Base-by-base conservation (phyloP, 73 alveolate species). In the Blepharisma japonicum region DNA sequence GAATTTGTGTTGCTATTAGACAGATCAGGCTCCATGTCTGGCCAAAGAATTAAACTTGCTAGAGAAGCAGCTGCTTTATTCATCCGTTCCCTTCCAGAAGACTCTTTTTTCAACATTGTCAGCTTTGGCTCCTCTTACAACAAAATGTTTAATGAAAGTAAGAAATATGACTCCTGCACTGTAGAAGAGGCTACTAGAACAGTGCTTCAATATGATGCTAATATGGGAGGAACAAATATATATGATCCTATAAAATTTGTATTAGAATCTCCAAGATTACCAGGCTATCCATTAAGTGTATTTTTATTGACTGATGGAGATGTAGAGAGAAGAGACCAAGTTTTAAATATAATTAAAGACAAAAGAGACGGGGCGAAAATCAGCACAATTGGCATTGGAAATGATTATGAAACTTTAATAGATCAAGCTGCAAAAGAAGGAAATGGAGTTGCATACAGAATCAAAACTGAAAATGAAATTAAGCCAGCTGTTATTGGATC, bases 201-300 rank as follows among this genome's bases (percentile, higher is more conserved):
- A 56, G 82, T 89, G 45, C 77, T 80, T 21, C 77, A 77, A 32
- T 79, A 77, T 55, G 45, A 84, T 14, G 96, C 98, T 0, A 71
- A 83, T 76, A 55, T 89, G 39, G 98, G 98, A 47, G 93, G 93
- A 23, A 92, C 98, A 5, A 93, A 92, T 50, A 90, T 92, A 32
- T 84, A 55, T 7, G 78, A 79, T 9, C 98, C 98, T 11, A 82
- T 92, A 54, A 56, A 83, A 8, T 82, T 77, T 47, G 83, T 91
- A 6, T 91, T 71, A 71, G 90, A 74, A 3, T 76, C 77, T 51
- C 71, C 76, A 66, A 86, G 83, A 68, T 78, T 83, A 51, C 76
- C 54, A 39, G 61, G 71, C 9, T 79, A 80, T 48, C 84, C 84
- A 25, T 71, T 82, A 23, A 86, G 79, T 71, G 68, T 89, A 82